Conservation (phyloP, 768 basidiomycete genomes). For the Auricularia sp. region DNA sequence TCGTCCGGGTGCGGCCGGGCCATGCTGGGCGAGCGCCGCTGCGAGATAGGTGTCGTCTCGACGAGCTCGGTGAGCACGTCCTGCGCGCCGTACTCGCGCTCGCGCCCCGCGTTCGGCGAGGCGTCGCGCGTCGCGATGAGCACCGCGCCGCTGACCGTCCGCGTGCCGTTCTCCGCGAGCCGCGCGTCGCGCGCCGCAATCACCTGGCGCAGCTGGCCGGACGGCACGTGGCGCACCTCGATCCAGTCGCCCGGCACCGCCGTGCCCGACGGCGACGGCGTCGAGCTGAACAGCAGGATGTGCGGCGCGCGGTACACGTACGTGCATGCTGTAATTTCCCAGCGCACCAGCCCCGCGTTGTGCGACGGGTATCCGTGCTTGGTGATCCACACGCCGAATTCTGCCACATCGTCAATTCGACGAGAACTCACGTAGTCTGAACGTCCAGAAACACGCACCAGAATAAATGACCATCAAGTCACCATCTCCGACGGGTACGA, state of each 20-base stretch:
- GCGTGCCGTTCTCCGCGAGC: slow-evolving; percentile 40
- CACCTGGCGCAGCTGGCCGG: slow-evolving; percentile 70
- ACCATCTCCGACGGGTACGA: slow-evolving; percentile 41
- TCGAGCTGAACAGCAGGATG: slow-evolving; percentile 55
- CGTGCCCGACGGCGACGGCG: background rate
- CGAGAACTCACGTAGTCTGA: background rate
- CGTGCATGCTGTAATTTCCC: slow-evolving; percentile 61
- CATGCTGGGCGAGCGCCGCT: slow-evolving; percentile 14
- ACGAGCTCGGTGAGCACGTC: slow-evolving; percentile 59
- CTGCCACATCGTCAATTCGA: slow-evolving; percentile 26
- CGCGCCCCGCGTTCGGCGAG: slow-evolving; percentile 30
- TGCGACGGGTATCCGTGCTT: slow-evolving; percentile 58
- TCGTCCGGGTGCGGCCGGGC: slow-evolving; percentile 8
- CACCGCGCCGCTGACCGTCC: slow-evolving; percentile 35
- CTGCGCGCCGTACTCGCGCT: slow-evolving; percentile 45
- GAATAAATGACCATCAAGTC: slow-evolving; percentile 71
- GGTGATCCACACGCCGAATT: slow-evolving; percentile 66
- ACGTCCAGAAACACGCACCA: slow-evolving; percentile 30
- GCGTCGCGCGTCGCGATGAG: slow-evolving; percentile 45
- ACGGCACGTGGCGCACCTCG: slow-evolving; percentile 56
- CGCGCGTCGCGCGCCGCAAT: slow-evolving; percentile 64
- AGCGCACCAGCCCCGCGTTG: slow-evolving; percentile 54
- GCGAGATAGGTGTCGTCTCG: slow-evolving; percentile 55
- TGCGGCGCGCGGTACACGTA: slow-evolving; percentile 53
- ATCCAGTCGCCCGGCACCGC: slow-evolving; percentile 38